Percentiles rank a stretch among this genome's conserved stretches.
phyloP scores from a whole-genome alignment of 129 eudicot species.

The Tagetes patula region DNA sequence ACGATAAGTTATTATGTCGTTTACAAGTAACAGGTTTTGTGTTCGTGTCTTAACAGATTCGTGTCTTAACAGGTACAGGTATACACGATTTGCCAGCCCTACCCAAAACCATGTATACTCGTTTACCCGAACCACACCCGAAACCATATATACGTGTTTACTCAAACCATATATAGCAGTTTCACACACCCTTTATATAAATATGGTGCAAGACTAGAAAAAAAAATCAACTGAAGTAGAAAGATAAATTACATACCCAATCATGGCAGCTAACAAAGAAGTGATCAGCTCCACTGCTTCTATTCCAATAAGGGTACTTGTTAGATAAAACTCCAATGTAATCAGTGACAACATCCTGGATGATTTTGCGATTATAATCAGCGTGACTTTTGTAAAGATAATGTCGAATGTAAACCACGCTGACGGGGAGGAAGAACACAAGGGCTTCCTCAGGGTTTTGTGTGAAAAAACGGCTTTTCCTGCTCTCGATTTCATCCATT shows the following conservation, averaged over 20 bases:
- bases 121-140: too few relatives aligned
- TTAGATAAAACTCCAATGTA: slow-evolving; percentile 47
- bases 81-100: too few relatives aligned
- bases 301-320: slow-evolving; percentile 57
- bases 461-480: slow-evolving; percentile 33
- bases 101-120: too few relatives aligned
- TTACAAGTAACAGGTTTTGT: too few relatives aligned
- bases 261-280: slow-evolving; percentile 70
- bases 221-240: not conserved
- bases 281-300: slow-evolving; percentile 66
- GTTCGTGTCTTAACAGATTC: too few relatives aligned
- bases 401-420: slow-evolving; percentile 43
- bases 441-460: slow-evolving; percentile 45
- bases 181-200: too few relatives aligned
- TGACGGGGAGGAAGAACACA: slow-evolving; percentile 56
- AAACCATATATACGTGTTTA: too few relatives aligned
- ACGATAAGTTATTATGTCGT: too few relatives aligned
- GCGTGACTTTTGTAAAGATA: slow-evolving; percentile 42
- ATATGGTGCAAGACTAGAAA: not conserved
- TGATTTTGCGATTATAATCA: slow-evolving; percentile 39
- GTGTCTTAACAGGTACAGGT: too few relatives aligned
- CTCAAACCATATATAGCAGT: too few relatives aligned
- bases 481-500: slow-evolving; percentile 50
- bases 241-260: slow-evolving; percentile 43
- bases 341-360: slow-evolving; percentile 51